phyloP scores from a whole-genome alignment of 1,284 basidiomycete species.

The Takashimella koratensis region DNA sequence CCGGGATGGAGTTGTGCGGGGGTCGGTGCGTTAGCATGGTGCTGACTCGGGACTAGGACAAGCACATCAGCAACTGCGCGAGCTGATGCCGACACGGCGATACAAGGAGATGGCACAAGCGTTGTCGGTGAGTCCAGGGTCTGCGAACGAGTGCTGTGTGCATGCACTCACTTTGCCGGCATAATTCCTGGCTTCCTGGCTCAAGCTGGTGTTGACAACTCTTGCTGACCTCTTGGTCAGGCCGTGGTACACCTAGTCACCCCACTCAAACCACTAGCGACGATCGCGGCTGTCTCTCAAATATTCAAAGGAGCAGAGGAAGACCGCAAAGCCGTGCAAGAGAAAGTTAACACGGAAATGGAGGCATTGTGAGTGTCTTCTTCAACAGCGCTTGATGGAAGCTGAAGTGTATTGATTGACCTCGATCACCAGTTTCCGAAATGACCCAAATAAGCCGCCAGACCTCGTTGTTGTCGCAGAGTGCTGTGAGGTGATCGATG shows the following conservation, averaged over 20 bases:
- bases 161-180: no score
- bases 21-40: neutral
- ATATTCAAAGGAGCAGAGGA: constrained; percentile 74
- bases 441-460: constrained; percentile 66
- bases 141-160: no score
- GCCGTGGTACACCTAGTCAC: constrained; percentile 80
- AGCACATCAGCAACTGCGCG: constrained; percentile 73
- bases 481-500: constrained; percentile 78
- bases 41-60: constrained; percentile 57
- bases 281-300: constrained; percentile 69
- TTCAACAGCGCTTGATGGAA: no score
- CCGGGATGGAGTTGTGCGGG: no score
- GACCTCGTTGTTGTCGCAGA: constrained; percentile 65
- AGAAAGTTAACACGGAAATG: constrained; percentile 79
- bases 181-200: no score
- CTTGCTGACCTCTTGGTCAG: constrained; percentile 47
- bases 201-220: no score
- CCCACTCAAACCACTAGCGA: constrained; percentile 69
- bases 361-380: constrained; percentile 75
- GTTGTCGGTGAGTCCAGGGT: constrained; percentile 63
- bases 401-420: neutral
- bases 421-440: constrained; percentile 60
- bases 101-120: constrained; percentile 82
- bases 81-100: constrained; percentile 67
- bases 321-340: constrained; percentile 69